Evolutionary conservation across 1,139 yeast genomes (phyloP).

Genomic region (Candida sojae): DNA sequence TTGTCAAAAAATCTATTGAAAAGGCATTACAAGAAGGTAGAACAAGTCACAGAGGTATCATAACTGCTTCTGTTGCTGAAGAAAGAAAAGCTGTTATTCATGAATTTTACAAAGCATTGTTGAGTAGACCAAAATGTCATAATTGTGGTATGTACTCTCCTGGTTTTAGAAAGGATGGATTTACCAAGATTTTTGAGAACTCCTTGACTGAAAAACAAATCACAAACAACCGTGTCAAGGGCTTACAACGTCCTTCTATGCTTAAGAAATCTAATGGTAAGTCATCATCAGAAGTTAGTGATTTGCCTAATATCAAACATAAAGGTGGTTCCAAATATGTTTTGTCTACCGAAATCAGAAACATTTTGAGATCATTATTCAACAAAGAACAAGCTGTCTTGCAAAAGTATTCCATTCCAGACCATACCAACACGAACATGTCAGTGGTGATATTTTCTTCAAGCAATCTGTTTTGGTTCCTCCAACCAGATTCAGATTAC

Average conservation of each 20-base stretch:
- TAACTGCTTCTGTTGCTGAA: constrained; percentile 82
- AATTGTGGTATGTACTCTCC: constrained; percentile 97
- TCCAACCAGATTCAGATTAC: constrained; percentile 93
- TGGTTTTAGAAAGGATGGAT: constrained; percentile 91
- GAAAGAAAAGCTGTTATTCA: constrained; percentile 80
- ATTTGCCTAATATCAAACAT: constrained; percentile 50
- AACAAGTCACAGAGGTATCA: constrained; percentile 63
- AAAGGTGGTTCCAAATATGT: constrained; percentile 81
- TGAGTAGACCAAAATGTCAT: constrained; percentile 85
- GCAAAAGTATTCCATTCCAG: constrained; percentile 71
- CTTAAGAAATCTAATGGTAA: constrained; percentile 30
- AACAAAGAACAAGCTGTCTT: constrained; percentile 65
- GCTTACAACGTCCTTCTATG: constrained; percentile 73
- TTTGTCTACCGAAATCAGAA: constrained; percentile 82
- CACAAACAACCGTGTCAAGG: constrained; percentile 80
- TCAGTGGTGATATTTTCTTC: constrained; percentile 88
- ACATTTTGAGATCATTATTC: constrained; percentile 74
- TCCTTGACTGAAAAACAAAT: constrained; percentile 80
- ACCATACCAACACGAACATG: constrained; percentile 54
- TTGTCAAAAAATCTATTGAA: constrained; percentile 69
- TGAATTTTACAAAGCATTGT: constrained; percentile 70
- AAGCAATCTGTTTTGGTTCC: constrained; percentile 88
- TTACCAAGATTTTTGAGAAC: constrained; percentile 86
- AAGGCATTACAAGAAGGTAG: constrained; percentile 80
- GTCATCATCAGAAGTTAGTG: constrained; percentile 14